These are phyloP conservation scores for Melaleuca quinquenervia DNA, from an alignment of 345 rosid species.

Conservation along the genomic window DNA sequence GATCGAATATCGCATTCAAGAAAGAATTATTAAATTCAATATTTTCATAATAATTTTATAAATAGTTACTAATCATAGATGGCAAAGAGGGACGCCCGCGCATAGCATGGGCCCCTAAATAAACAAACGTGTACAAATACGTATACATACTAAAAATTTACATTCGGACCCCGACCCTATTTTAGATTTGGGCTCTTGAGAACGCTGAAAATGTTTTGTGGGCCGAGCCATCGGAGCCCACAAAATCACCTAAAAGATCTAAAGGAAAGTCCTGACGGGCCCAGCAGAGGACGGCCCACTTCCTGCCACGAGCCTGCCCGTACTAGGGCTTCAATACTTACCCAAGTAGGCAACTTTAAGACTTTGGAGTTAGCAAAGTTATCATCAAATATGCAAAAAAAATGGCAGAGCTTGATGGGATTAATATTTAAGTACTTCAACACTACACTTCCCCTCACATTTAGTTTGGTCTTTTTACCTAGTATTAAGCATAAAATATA, in stretches of 20 bases:
- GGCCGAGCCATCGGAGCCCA: not conserved
- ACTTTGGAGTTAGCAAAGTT: not conserved
- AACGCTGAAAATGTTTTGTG: not conserved
- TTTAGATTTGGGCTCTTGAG: not conserved
- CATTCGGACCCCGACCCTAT: not conserved
- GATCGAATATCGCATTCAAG: not conserved
- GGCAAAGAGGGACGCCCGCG: not conserved
- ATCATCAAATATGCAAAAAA: not conserved
- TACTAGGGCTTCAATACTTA: not conserved
- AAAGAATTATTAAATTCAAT: not conserved
- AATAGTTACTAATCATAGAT: not conserved
- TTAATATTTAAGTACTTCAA: no score
- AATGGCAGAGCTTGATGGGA: not conserved
- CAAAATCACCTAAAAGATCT: not conserved
- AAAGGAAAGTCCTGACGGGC: not conserved
- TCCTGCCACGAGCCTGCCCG: not conserved
- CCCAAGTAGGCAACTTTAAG: not conserved
- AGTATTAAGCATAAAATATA: no score
- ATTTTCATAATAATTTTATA: not conserved
- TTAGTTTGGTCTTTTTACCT: no score
- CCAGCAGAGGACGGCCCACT: not conserved
- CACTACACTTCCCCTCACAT: no score
- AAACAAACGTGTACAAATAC: not conserved
- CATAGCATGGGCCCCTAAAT: not conserved
- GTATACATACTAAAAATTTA: not conserved